These are phyloP conservation scores for Endothia cerciana DNA, from an alignment of 2,329 filamentous ascomycete genomes.

Conservation along the genomic window DNA sequence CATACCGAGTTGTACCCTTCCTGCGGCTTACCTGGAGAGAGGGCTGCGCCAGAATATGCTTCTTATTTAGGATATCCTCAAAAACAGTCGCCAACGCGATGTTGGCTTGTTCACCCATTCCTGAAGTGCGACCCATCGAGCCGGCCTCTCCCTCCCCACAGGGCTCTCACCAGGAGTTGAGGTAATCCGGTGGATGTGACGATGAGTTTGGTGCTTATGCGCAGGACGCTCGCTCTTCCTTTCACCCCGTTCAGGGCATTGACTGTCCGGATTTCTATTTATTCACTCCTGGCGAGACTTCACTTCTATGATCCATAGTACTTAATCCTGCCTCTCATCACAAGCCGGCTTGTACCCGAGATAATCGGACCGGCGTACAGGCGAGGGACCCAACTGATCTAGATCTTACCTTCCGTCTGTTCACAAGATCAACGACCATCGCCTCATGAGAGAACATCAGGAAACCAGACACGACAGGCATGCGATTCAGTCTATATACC, in stretches of 20 bases:
- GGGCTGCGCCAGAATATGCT: background rate
- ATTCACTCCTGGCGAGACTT: background rate
- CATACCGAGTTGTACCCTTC: background rate
- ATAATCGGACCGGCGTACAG: background rate
- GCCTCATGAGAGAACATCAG: background rate
- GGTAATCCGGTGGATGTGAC: background rate
- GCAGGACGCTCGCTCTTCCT: background rate
- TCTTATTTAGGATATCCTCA: background rate
- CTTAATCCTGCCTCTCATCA: background rate
- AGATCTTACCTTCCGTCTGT: background rate
- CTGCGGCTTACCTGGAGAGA: background rate
- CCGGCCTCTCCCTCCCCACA: background rate
- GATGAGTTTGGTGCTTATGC: background rate
- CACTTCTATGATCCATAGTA: background rate
- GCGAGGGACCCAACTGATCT: background rate
- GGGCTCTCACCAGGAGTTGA: background rate
- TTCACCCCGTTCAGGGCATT: background rate
- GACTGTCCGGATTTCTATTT: background rate
- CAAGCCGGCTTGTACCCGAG: background rate
- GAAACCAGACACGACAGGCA: background rate
- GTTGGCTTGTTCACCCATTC: background rate
- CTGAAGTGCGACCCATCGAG: background rate
- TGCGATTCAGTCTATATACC: background rate
- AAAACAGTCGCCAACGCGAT: background rate
- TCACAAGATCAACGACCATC: background rate